A percentile compares a stretch with the other conserved stretches of the same genome.
These are phyloP conservation scores for Oryza meridionalis DNA, from an alignment of 176 grass and related monocot genomes.

Conservation along the genomic window DNA sequence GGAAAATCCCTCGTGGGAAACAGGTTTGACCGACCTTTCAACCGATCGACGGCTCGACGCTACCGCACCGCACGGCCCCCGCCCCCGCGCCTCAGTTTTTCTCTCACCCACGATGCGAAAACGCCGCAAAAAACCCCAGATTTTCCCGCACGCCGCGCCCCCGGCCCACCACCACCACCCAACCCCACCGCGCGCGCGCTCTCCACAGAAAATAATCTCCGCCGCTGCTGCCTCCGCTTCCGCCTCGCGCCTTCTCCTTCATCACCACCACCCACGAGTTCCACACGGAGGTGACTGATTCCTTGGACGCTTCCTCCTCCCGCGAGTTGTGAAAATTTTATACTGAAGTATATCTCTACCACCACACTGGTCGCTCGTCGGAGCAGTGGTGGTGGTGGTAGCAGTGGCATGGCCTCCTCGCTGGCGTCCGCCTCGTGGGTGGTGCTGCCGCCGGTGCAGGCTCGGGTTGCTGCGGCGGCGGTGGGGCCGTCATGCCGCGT, in stretches of 20 bases:
- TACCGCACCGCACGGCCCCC: not conserved
- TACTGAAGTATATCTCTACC: not conserved
- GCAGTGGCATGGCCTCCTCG: conserved; percentile 45
- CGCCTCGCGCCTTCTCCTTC: not conserved
- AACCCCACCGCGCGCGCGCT: conserved; percentile 1
- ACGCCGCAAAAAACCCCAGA: conserved; percentile 2
- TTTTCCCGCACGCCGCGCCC: not conserved
- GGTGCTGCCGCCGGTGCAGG: conserved; percentile 30
- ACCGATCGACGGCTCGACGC: not conserved
- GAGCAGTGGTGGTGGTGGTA: not conserved
- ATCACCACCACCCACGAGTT: conserved; percentile 32
- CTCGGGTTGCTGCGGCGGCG: not conserved
- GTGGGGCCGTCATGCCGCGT: conserved; percentile 9
- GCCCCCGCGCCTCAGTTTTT: not conserved
- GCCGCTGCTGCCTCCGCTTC: not conserved
- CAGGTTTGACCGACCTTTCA: not conserved
- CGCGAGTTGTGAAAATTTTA: not conserved
- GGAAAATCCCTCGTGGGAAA: not conserved
- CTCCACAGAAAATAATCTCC: conserved; percentile 46
- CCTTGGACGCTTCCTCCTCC: not conserved
- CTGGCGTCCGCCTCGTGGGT: conserved; percentile 44
- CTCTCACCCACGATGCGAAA: not conserved
- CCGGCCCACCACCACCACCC: conserved; percentile 38
- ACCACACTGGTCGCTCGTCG: not conserved
- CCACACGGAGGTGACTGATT: not conserved